Conservation (phyloP, 257 asterid genomes). For the Nicotiana attenuata region DNA sequence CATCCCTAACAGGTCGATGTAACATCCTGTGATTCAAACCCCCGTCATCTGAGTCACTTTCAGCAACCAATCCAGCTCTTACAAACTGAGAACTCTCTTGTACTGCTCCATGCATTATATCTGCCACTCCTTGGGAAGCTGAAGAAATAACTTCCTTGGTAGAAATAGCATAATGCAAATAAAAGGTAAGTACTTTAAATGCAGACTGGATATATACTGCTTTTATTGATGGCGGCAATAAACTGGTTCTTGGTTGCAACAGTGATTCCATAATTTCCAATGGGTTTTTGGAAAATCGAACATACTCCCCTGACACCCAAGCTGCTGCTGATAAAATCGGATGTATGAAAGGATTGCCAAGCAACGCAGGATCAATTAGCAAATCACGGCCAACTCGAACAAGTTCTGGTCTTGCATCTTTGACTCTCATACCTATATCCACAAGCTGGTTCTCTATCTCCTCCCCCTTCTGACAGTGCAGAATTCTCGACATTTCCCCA, state of each 20-base stretch:
- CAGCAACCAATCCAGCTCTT: slow-evolving; percentile 28
- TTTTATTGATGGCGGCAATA: slow-evolving; percentile 67
- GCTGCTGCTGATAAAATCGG: slow-evolving; percentile 81
- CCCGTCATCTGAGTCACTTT: slow-evolving; percentile 38
- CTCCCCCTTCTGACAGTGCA: slow-evolving; percentile 79
- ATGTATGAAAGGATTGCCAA: slow-evolving; percentile 68
- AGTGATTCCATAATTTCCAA: slow-evolving; percentile 86
- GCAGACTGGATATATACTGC: slow-evolving; percentile 81
- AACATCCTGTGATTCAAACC: slow-evolving; percentile 17
- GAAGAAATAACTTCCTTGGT: slow-evolving; percentile 34
- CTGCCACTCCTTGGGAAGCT: slow-evolving; percentile 23
- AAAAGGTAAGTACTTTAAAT: slow-evolving; percentile 66
- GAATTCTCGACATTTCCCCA: slow-evolving; percentile 85
- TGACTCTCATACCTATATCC: slow-evolving; percentile 93
- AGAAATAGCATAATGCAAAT: slow-evolving; percentile 46
- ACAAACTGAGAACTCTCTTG: slow-evolving; percentile 29
- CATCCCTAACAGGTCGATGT: slow-evolving; percentile 17
- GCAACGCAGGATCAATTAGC: slow-evolving; percentile 92
- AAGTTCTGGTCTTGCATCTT: slow-evolving; percentile 82
- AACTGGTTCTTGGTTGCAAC: slow-evolving; percentile 75
- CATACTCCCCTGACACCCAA: slow-evolving; percentile 90
- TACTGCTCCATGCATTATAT: slow-evolving; percentile 22
- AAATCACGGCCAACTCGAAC: slow-evolving; percentile 77
- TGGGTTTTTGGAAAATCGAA: slow-evolving; percentile 73
- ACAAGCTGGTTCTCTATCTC: slow-evolving; percentile 76